Evolutionary conservation across 2,329 filamentous ascomycete species (phyloP).

Genomic region (Dothideomycetes sp.): DNA sequence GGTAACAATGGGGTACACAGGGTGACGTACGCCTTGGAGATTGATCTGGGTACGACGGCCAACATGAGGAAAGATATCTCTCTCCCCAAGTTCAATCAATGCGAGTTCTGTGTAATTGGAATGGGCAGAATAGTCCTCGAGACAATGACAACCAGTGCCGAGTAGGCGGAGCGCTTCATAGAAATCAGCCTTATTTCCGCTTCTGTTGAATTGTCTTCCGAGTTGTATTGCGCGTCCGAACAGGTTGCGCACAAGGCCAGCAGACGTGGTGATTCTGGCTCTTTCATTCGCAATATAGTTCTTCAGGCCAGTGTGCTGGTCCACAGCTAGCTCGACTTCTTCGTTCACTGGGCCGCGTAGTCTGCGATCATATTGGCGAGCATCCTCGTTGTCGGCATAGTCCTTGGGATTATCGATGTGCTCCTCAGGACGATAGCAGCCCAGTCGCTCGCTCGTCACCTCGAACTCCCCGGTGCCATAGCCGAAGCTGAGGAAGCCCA

Average conservation of each 20-base stretch:
- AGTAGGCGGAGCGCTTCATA: conserved; percentile 39
- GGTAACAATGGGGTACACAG: conserved; percentile 41
- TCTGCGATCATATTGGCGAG: conserved; percentile 67
- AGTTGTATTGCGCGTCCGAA: conserved; percentile 38
- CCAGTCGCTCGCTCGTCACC: conserved; percentile 42
- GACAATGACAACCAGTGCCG: conserved; percentile 41
- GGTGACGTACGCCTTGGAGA: conserved; percentile 29
- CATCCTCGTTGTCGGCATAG: conserved; percentile 79
- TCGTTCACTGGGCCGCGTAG: conserved; percentile 63
- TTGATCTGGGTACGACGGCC: conserved; percentile 34
- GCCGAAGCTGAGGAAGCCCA: conserved; percentile 46
- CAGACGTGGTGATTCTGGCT: conserved; percentile 79
- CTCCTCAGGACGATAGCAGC: conserved; percentile 40
- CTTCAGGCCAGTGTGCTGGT: conserved; percentile 74
- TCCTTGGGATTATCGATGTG: conserved; percentile 42
- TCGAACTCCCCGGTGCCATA: conserved; percentile 48
- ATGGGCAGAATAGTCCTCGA: conserved; percentile 45
- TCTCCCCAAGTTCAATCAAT: conserved; percentile 39
- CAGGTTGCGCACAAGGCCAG: conserved; percentile 47
- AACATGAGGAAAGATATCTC: conserved; percentile 41
- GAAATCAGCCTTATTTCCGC: conserved; percentile 31
- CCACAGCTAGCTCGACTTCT: conserved; percentile 31
- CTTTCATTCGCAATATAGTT: conserved; percentile 94
- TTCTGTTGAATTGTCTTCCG: conserved; percentile 35
- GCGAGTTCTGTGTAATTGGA: conserved; percentile 45